These are phyloP conservation scores for Parastagonospora nodorum DNA, from an alignment of 2,329 filamentous ascomycete species.

Conservation along the genomic window DNA sequence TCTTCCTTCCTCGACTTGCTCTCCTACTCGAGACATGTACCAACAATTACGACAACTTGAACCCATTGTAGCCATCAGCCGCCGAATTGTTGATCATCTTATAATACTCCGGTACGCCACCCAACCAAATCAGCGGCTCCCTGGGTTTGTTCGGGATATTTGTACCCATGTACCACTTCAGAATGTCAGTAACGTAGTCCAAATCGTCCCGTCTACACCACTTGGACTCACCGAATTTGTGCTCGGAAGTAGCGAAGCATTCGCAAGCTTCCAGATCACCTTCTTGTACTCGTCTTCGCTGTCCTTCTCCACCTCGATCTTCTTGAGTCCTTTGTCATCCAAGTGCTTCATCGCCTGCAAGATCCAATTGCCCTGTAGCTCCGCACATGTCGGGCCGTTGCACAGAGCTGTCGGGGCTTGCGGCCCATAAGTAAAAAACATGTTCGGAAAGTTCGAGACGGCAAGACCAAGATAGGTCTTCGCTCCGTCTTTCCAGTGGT, in stretches of 20 bases:
- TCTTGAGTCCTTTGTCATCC: constrained; percentile 52
- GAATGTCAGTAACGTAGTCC: background rate
- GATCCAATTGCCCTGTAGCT: constrained; percentile 64
- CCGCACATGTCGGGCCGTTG: constrained; percentile 62
- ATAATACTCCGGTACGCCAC: constrained; percentile 33
- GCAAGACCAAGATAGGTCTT: constrained; percentile 48
- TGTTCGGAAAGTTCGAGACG: constrained; percentile 46
- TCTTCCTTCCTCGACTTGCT: no score
- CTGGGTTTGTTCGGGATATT: constrained; percentile 59
- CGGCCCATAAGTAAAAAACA: constrained; percentile 56
- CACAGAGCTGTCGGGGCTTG: constrained; percentile 62
- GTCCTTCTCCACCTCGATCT: constrained; percentile 56
- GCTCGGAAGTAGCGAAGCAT: constrained; percentile 56
- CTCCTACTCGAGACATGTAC: no score
- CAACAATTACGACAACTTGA: constrained; percentile 9
- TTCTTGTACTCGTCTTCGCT: constrained; percentile 57
- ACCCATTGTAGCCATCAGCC: constrained; percentile 22
- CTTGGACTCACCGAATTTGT: constrained; percentile 41
- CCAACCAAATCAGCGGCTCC: constrained; percentile 58
- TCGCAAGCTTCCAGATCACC: constrained; percentile 53
- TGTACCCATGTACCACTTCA: constrained; percentile 60
- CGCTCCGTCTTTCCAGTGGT: constrained; percentile 19
- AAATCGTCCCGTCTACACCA: background rate
- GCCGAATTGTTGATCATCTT: constrained; percentile 19
- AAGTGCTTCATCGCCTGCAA: constrained; percentile 58